phyloP scores from a whole-genome alignment of 257 asterid genomes.

The Nicotiana tabacum region DNA sequence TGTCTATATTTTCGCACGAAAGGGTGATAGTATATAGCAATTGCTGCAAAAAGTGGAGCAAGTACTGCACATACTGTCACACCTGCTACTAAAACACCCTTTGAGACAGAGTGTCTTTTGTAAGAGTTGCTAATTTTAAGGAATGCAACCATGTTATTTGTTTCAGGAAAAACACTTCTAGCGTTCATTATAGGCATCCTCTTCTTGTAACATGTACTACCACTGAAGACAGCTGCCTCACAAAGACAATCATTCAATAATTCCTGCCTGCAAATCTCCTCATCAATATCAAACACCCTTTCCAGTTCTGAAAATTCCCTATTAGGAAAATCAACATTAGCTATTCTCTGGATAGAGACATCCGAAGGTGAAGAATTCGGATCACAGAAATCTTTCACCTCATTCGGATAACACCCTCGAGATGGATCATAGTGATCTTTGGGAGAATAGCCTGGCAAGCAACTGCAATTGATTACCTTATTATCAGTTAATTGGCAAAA shows the following conservation, averaged over 20 bases:
- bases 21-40: not conserved
- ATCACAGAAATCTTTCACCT: slow-evolving; percentile 3
- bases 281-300: not conserved
- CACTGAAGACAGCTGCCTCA: slow-evolving; percentile 5
- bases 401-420: not conserved
- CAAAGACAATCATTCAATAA: slow-evolving; percentile 14
- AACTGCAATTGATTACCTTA: not conserved
- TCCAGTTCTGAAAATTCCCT: not conserved
- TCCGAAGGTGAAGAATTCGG: not conserved
- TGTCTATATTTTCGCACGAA: not conserved
- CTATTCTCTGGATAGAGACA: not conserved
- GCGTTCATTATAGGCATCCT: slow-evolving; percentile 7
- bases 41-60: not conserved
- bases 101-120: not conserved
- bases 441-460: slow-evolving; percentile 12
- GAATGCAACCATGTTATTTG: slow-evolving; percentile 2
- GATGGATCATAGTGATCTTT: not conserved
- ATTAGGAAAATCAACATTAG: not conserved
- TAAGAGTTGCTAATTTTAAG: not conserved
- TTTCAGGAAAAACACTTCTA: not conserved
- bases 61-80: slow-evolving; percentile 6
- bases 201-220: slow-evolving; percentile 12
- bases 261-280: slow-evolving; percentile 10
- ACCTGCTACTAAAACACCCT: not conserved
- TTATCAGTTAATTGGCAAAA: not conserved